Evolutionary conservation across 768 basidiomycete species (phyloP).

Genomic region (Thelephora ganbajun): DNA sequence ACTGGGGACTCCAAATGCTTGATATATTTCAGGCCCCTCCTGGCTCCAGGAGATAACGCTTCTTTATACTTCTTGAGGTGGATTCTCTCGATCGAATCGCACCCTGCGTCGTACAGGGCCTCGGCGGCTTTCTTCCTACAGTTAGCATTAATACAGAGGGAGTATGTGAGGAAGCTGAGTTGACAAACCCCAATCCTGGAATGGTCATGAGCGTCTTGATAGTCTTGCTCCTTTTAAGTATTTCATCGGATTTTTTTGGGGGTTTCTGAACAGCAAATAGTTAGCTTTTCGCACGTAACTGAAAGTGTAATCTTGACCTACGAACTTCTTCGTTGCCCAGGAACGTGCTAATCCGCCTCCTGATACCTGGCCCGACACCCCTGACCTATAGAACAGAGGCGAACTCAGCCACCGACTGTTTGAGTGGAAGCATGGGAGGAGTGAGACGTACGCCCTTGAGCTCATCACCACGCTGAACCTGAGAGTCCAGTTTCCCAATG

Average conservation of each 20-base stretch:
- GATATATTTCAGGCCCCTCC: not conserved
- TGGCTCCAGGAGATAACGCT: not conserved
- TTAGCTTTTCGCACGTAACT: constrained; percentile 5
- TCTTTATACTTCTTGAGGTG: not conserved
- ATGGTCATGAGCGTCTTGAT: constrained; percentile 23
- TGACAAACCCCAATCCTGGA: constrained; percentile 33
- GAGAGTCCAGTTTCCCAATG: constrained; percentile 2
- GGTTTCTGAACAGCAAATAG: constrained; percentile 12
- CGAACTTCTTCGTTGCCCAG: not conserved
- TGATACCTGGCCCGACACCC: not conserved
- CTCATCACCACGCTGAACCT: constrained; percentile 7
- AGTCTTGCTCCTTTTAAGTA: constrained; percentile 6
- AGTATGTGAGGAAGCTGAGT: not conserved
- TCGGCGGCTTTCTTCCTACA: constrained; percentile 4
- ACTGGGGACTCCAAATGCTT: not conserved
- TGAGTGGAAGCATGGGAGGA: not conserved
- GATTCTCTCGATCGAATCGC: not conserved
- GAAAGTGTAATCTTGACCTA: not conserved
- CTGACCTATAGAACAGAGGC: not conserved
- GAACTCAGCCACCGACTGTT: not conserved
- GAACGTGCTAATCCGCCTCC: not conserved
- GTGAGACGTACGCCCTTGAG: constrained; percentile 6
- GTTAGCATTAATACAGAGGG: not conserved
- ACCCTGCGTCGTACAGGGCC: not conserved
- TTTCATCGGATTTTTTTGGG: constrained; percentile 6